Evolutionary conservation across 2,329 filamentous ascomycete species (phyloP).

Genomic region (Claviceps lovelessii): DNA sequence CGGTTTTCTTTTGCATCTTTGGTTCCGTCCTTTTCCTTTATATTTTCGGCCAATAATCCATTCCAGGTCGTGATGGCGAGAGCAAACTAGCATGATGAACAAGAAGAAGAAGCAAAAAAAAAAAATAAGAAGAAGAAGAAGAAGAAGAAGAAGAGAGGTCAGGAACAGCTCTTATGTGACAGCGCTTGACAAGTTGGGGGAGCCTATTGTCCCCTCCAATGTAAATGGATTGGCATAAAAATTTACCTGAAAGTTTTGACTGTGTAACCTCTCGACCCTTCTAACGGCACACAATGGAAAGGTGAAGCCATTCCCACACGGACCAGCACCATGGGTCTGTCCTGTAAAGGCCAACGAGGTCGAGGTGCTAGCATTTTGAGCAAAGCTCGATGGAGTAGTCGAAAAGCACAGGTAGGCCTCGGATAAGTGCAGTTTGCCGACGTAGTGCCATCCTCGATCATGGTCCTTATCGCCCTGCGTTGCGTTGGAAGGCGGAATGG

Average conservation of each 20-base stretch:
- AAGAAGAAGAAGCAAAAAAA: too few relatives aligned
- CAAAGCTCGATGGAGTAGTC: conserved; percentile 78
- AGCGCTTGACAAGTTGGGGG: neutral
- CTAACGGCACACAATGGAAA: conserved; percentile 84
- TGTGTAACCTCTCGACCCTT: conserved; percentile 83
- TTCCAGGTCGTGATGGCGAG: conserved; percentile 95
- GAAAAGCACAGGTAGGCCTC: conserved; percentile 96
- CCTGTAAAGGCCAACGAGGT: conserved; percentile 78
- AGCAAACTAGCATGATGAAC: conserved; percentile 47
- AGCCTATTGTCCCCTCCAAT: neutral
- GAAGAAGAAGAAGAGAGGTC: neutral
- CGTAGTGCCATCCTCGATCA: conserved; percentile 72
- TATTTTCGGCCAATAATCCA: conserved; percentile 42
- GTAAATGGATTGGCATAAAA: neutral
- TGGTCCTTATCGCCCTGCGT: conserved; percentile 57
- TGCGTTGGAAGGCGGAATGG: conserved; percentile 60
- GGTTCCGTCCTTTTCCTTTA: conserved; percentile 32
- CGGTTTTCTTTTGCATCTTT: conserved; percentile 31
- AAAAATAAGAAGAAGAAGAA: too few relatives aligned
- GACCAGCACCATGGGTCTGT: conserved; percentile 82
- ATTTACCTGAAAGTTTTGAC: conserved; percentile 62
- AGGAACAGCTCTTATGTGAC: neutral
- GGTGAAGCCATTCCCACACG: conserved; percentile 89
- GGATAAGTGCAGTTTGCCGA: conserved; percentile 82
- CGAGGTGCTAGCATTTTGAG: conserved; percentile 62